These are phyloP conservation scores for Phytophthora podocarpi DNA, from an alignment of 352 stramenopile species.

Conservation along the genomic window DNA sequence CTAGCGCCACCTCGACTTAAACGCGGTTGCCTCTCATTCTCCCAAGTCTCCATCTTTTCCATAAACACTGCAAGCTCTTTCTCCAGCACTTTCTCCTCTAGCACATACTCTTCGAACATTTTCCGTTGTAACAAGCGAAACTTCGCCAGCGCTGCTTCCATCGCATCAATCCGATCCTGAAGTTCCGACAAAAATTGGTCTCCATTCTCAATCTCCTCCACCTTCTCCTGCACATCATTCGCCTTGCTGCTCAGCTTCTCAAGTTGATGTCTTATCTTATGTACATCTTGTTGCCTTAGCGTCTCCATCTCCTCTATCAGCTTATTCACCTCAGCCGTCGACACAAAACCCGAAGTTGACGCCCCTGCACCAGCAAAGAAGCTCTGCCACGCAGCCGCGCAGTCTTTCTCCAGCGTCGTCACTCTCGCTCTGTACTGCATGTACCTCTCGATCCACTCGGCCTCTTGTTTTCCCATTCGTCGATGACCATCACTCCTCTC, in stretches of 20 bases:
- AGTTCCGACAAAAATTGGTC: conserved; percentile 51
- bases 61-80: conserved; percentile 53
- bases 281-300: conserved; percentile 31
- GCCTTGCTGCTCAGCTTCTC: conserved; percentile 32
- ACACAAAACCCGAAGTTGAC: conserved; percentile 8
- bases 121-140: conserved; percentile 47
- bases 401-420: conserved; percentile 60
- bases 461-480: conserved; percentile 42
- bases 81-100: conserved; percentile 66
- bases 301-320: conserved; percentile 43
- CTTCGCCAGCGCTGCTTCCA: conserved; percentile 46
- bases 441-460: conserved; percentile 74
- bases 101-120: conserved; percentile 46
- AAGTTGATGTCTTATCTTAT: conserved; percentile 47
- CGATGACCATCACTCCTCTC: conserved; percentile 8
- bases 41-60: conserved; percentile 52
- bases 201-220: conserved; percentile 56
- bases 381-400: conserved; percentile 45
- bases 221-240: conserved; percentile 42
- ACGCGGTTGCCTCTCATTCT: conserved; percentile 7
- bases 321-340: conserved; percentile 44
- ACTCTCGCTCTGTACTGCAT: conserved; percentile 48
- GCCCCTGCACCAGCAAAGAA: conserved; percentile 49
- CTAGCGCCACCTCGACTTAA: conserved; percentile 20
- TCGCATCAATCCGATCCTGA: conserved; percentile 54